Evolutionary conservation across 2,329 filamentous ascomycete species (phyloP).

Genomic region (Colletotrichum lini): DNA sequence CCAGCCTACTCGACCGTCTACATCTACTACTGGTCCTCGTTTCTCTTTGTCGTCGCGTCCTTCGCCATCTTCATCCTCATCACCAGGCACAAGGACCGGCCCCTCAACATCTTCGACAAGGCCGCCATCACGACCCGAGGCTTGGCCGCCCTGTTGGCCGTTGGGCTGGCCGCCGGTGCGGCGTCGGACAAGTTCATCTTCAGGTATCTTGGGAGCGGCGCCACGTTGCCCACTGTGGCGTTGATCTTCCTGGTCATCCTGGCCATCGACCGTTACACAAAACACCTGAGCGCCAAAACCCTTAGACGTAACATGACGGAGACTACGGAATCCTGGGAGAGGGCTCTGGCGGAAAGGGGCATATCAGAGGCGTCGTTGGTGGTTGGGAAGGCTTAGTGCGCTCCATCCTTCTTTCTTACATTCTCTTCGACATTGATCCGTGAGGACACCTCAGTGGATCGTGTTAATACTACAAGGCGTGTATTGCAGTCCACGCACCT

Average conservation of each 20-base stretch:
- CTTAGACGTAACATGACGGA: conserved; percentile 34
- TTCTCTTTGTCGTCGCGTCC: conserved; percentile 30
- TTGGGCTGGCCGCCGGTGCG: conserved; percentile 27
- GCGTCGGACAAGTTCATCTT: conserved; percentile 31
- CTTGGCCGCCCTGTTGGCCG: conserved; percentile 19
- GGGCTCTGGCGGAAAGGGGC: not conserved
- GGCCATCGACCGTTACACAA: conserved; percentile 33
- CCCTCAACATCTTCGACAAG: conserved; percentile 36
- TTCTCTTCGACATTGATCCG: not conserved
- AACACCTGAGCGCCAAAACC: conserved; percentile 34
- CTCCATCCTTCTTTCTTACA: not conserved
- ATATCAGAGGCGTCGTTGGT: not conserved
- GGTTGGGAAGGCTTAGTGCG: not conserved
- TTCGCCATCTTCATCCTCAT: conserved; percentile 37
- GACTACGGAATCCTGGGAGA: conserved; percentile 23
- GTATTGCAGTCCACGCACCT: not conserved
- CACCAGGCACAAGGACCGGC: conserved; percentile 31
- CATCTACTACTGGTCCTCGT: conserved; percentile 38
- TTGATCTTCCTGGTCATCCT: conserved; percentile 25
- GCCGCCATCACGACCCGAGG: conserved; percentile 22
- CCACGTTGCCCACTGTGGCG: conserved; percentile 34
- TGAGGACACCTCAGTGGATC: not conserved
- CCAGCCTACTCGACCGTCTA: conserved; percentile 37
- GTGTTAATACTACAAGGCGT: not conserved
- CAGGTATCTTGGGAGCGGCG: conserved; percentile 26